Base-by-base conservation (phyloP, 345 rosid species). In the Populus euphratica region DNA sequence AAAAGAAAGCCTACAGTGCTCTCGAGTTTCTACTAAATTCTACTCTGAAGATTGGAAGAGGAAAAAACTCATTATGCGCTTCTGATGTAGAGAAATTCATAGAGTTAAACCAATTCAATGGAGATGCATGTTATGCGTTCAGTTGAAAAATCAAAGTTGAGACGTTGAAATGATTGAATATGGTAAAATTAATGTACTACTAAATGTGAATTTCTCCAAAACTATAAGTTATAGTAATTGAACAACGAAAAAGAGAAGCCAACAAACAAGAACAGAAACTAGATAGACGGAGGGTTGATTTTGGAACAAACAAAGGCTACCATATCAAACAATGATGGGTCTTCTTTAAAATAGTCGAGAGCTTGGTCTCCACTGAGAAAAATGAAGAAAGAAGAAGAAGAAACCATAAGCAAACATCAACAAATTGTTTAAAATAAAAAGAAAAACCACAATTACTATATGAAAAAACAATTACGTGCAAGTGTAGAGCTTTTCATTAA, bases 401-500 rank as follows among this genome's bases (percentile, higher is more conserved):
- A 33, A 31, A 33, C 35, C 68, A 64, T 4, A 12, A 16, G 68
- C 12, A 14, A 64, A 8, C 25, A 64, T 64, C 68, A 31, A 14
- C 35, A 6, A 14, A 66, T 44, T 44, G 50, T 44, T 44, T 13
- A 17, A 14, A 44, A 44, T 18, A 9, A 43, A 5, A 43, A 44
- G 1, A 16, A 11, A 50, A 23, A 10, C 31, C 20, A 13, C 56
- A 10, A 25, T 33, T 16, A 38, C 16, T 61, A 33, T 35, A 21
- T n/a, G 31, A 72, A 47, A 33, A 62, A 78, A 52, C 70, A 73
- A 69, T 68, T 79, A 94, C 98, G 96, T 89, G 97, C 97, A 91
- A 84, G 96, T 91, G 83, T 93, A 95, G 44, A 95, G 92, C 84
- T 91, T 95, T 84, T 93, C 99, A 75, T 93, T 95, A 64, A 95